Evolutionary conservation across 2,329 filamentous ascomycete species (phyloP), one percentile per base, ranked within the genome.

Genomic region (Zelopaecilomyces penicillatus): DNA sequence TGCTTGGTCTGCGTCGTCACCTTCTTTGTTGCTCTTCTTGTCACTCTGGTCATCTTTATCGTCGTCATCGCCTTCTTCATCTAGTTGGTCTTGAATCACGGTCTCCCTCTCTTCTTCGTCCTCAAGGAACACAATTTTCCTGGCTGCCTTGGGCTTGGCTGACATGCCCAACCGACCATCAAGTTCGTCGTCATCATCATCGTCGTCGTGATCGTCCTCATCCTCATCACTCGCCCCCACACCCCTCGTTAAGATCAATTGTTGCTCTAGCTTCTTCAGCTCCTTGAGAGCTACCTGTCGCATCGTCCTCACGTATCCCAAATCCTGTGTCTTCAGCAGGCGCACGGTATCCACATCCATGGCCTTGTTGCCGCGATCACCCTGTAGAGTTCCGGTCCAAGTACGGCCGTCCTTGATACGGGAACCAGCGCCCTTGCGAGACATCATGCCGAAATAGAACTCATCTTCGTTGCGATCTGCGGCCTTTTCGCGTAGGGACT

Each of bases 381-480:
- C 78, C 46, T 73, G 66, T 0, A 80, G 71, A 0, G 70, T 77
- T 31, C 79, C 80, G 2, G 64, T 71, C 66, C 74, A 78, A 37
- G 60, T 63, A 57, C 70, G 75, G 44, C 69, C 78, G 52, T 61
- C 67, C 52, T 71, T 67, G 34, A 76, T 57, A 12, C 63, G 62
- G 5, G 70, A 70, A 5, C 74, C 71, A 4, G 78, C 74, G 7
- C 78, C 78, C 45, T 71, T 70, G 49, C 76, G 76, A 52, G 75
- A 77, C 56, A 83, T 67, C 82, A 85, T 85, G 50, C 78, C 79
- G 57, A 78, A 83, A 67, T 83, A 83, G 64, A 85, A 85, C 57
- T 85, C 82, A 75, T 85, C 82, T 42, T 83, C 80, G 62, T 85
- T 85, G 54, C 80, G 76, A 34, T 82, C 75, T 46, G 78, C 64